Evolutionary conservation across 805 yeast genomes (phyloP).

Genomic region (Saturnispora quitensis): DNA sequence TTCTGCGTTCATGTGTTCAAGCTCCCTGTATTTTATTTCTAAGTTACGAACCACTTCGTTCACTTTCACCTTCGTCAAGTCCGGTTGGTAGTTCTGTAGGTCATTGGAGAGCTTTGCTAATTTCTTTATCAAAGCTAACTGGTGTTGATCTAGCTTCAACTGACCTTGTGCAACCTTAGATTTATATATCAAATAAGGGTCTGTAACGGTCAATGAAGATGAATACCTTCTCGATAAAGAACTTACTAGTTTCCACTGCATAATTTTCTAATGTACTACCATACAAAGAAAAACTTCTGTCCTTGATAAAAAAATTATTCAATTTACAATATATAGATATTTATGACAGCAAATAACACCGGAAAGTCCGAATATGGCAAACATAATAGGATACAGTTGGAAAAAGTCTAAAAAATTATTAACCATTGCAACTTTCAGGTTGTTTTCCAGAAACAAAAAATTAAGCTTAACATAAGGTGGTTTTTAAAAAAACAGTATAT

Average conservation of each 20-base stretch:
- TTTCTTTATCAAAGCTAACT: conserved; percentile 51
- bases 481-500: background rate
- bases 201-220: conserved; percentile 33
- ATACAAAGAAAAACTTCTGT: background rate
- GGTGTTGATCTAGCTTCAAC: conserved; percentile 47
- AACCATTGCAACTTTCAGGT: background rate
- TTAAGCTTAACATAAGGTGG: background rate
- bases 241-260: background rate
- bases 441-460: background rate
- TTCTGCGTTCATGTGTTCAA: conserved; percentile 7
- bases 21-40: conserved; percentile 20
- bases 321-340: background rate
- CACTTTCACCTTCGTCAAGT: conserved; percentile 37
- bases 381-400: background rate
- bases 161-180: conserved; percentile 43
- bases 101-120: conserved; percentile 52
- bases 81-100: conserved; percentile 55
- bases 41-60: conserved; percentile 30
- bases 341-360: background rate
- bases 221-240: background rate
- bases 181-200: conserved; percentile 51
- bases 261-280: background rate
- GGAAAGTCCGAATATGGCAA: background rate
- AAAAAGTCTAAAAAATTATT: background rate
- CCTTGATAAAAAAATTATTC: background rate